These are phyloP conservation scores for Claviceps purpurea DNA, from an alignment of 2,329 filamentous ascomycete genomes.

Conservation along the genomic window DNA sequence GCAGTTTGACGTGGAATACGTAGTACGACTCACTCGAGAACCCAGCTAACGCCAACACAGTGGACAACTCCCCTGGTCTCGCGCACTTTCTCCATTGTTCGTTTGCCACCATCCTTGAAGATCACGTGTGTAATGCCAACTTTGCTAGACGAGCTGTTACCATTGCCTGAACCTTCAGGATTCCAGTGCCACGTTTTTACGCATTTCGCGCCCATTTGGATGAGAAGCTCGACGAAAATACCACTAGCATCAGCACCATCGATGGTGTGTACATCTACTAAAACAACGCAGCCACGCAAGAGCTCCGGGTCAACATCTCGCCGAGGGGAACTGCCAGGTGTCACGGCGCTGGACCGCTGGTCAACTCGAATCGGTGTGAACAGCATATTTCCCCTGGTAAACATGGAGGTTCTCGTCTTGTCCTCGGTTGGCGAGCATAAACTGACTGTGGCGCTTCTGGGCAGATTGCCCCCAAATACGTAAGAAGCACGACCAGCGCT, in stretches of 20 bases:
- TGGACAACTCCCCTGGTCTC: slow-evolving; percentile 61
- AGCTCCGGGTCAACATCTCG: slow-evolving; percentile 38
- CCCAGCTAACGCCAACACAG: slow-evolving; percentile 80
- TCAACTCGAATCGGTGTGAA: slow-evolving; percentile 31
- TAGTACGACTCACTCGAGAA: slow-evolving; percentile 67
- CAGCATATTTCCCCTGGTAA: neutral
- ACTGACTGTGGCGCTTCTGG: slow-evolving; percentile 37
- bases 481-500: slow-evolving; percentile 35
- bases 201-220: slow-evolving; percentile 69
- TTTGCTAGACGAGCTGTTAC: slow-evolving; percentile 31
- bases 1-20: neutral
- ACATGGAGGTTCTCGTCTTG: slow-evolving; percentile 9
- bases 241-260: slow-evolving; percentile 69
- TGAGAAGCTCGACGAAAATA: slow-evolving; percentile 69
- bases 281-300: slow-evolving; percentile 61
- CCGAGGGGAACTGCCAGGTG: slow-evolving; percentile 42
- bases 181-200: slow-evolving; percentile 68
- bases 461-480: slow-evolving; percentile 28
- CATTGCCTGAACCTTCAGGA: slow-evolving; percentile 25
- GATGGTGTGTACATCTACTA: slow-evolving; percentile 71
- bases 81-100: slow-evolving; percentile 69
- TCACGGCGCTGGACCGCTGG: slow-evolving; percentile 40
- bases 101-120: slow-evolving; percentile 73
- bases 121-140: slow-evolving; percentile 78
- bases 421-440: slow-evolving; percentile 40